Evolutionary conservation across 345 rosid species (phyloP).

Genomic region (Gossypium raimondii): DNA sequence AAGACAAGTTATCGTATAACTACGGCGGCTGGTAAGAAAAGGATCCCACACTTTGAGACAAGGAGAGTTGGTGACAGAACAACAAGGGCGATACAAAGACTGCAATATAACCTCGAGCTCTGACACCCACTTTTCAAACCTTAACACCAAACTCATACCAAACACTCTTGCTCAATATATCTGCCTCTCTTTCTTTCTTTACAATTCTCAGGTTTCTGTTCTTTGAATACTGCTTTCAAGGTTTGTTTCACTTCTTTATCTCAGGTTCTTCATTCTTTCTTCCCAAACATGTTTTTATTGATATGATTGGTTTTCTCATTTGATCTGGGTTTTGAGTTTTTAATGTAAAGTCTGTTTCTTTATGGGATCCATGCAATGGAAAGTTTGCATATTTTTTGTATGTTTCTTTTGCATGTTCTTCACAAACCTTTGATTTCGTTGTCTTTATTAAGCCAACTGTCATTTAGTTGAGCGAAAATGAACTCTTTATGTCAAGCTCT

Average conservation of each 20-base stretch:
- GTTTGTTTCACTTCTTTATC: neutral
- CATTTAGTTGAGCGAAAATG: neutral
- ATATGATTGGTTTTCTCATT: neutral
- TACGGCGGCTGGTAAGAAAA: neutral
- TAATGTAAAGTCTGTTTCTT: neutral
- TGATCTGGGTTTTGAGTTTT: neutral
- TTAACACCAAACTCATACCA: neutral
- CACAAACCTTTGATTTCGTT: neutral
- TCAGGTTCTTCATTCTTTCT: neutral
- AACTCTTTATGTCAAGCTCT: neutral
- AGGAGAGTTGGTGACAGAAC: neutral
- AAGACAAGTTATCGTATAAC: neutral
- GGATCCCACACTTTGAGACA: neutral
- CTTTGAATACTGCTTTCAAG: neutral
- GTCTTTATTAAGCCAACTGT: neutral
- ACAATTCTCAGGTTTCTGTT: neutral
- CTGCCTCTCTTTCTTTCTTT: neutral
- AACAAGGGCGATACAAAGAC: neutral
- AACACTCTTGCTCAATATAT: too few species aligned
- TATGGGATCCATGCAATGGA: slow-evolving; percentile 1
- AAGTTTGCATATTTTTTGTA: neutral
- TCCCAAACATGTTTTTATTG: neutral
- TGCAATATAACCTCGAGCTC: neutral
- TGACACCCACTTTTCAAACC: neutral
- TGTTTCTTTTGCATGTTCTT: neutral